Base-by-base conservation (phyloP, 1,284 basidiomycete genomes). In the Ustilago loliicola region DNA sequence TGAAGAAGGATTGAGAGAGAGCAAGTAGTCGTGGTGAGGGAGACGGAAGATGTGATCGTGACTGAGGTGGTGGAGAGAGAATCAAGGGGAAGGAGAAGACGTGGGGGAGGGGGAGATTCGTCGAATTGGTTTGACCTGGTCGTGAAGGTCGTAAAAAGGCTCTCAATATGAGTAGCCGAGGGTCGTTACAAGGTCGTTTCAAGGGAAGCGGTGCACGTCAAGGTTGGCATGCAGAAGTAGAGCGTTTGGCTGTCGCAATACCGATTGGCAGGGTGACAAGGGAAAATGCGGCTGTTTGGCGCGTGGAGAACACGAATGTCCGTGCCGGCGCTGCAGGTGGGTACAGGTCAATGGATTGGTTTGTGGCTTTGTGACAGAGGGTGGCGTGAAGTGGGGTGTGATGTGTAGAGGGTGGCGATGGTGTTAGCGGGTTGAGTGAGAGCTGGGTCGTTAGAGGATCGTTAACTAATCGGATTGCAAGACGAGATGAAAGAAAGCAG, bases 171-270 rank as follows among this genome's bases (percentile, higher is more conserved):
- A 63, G 34, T 30, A 52, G 66, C 51, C 61, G 25, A 30, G 54
- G 61, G 61, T 76, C 73, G 73, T 76, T 67, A 76, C 60, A 71
- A 60, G 55, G 56, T 76, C 73, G 73, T 76, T 67, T 71, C 47
- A 71, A 61, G 57, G 40, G 38, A 50, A 29, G 23, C 21, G 21
- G 51, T 55, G 71, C 50, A 64, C 59, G 64, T 71, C 50, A 64
- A 59, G 52, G 23, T 25, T 38, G 53, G 42, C 71, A 73, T 73
- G 61, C 71, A 73, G 71, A 65, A 60, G 61, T 54, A 50, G 47
- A 30, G 30, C 29, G 55, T 38, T 51, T 59, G 40, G n/a, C 53
- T 50, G 45, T 55, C 51, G 36, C n/a, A 48, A 21, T 32, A 45
- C 40, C n/a, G 63, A 42, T 17, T 47, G 38, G 32, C 32, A 34